Conservation (phyloP, 2,329 filamentous ascomycete genomes). For the Ophiocordyceps sinensis region DNA sequence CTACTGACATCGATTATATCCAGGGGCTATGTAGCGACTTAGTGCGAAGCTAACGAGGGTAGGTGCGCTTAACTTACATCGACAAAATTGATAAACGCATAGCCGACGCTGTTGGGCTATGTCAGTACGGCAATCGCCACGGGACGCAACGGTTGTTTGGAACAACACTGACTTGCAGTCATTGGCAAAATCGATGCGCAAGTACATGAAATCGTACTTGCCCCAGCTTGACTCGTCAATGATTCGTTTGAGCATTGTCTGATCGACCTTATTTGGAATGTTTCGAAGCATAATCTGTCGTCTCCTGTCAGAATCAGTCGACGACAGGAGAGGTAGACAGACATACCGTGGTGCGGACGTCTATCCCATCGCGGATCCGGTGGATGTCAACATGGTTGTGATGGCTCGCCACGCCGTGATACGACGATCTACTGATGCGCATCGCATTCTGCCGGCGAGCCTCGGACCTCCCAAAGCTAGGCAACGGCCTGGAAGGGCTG, state of each 20-base stretch:
- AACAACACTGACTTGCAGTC: conserved; percentile 57
- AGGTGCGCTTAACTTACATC: conserved; percentile 38
- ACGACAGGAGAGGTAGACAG: conserved; percentile 2
- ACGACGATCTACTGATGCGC: conserved; percentile 29
- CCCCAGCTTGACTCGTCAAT: conserved; percentile 68
- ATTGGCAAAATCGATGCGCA: conserved; percentile 78
- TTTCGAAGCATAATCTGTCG: conserved; percentile 81
- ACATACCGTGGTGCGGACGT: conserved; percentile 62
- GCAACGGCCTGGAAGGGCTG: conserved; percentile 22
- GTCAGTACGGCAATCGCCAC: conserved; percentile 2
- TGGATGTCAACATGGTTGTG: conserved; percentile 49
- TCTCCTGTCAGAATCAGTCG: not conserved
- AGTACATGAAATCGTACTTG: conserved; percentile 87
- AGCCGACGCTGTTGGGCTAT: conserved; percentile 58
- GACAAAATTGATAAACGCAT: conserved; percentile 92
- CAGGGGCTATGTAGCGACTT: conserved; percentile 38
- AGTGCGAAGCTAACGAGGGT: conserved; percentile 11
- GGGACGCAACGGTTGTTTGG: not conserved
- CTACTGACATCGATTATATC: conserved; percentile 56
- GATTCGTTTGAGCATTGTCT: conserved; percentile 61
- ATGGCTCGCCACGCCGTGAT: conserved; percentile 32
- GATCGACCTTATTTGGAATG: conserved; percentile 80
- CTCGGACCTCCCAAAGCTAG: conserved; percentile 20
- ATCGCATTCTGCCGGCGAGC: conserved; percentile 34
- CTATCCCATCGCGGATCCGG: conserved; percentile 48